A percentile compares a stretch with the other conserved stretches of the same genome.
These are phyloP conservation scores for Pythium utonaiense DNA, from an alignment of 352 stramenopile species.

Conservation along the genomic window DNA sequence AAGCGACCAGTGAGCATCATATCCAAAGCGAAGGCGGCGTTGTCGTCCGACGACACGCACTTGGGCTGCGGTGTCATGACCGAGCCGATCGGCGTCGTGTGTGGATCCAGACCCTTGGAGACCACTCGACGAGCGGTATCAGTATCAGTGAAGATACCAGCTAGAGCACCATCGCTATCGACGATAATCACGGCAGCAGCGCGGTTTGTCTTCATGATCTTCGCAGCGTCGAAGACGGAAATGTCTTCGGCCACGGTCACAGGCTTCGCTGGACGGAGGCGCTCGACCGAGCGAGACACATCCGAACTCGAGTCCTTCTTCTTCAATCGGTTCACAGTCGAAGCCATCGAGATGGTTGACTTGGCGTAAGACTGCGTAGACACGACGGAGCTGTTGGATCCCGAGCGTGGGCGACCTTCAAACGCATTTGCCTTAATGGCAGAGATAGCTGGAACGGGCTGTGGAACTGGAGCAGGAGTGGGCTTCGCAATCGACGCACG, in stretches of 20 bases:
- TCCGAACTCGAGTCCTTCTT: conserved; percentile 46
- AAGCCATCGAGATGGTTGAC: conserved; percentile 80
- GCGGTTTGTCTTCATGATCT: conserved; percentile 90
- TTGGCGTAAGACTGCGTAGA: conserved; percentile 75
- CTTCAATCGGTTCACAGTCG: conserved; percentile 63
- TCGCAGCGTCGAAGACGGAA: conserved; percentile 85
- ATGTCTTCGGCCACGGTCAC: conserved; percentile 78
- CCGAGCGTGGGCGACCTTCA: conserved; percentile 49
- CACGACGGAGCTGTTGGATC: conserved; percentile 69
- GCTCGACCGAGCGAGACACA: conserved; percentile 66
- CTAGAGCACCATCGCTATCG: conserved; percentile 79
- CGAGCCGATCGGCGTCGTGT: conserved; percentile 56
- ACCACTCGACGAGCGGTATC: conserved; percentile 81
- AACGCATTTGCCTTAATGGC: conserved; percentile 14
- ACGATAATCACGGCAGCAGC: conserved; percentile 91
- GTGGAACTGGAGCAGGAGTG: background rate
- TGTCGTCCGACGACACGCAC: conserved; percentile 82
- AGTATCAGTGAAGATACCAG: conserved; percentile 95
- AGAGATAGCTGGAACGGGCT: conserved; percentile 5
- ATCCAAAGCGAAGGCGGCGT: conserved; percentile 74
- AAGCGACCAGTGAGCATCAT: conserved; percentile 91
- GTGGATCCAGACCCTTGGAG: conserved; percentile 65
- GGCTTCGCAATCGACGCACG: conserved; percentile 18
- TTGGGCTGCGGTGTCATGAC: conserved; percentile 87
- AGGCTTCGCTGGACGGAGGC: conserved; percentile 82